Base-by-base conservation (phyloP, 1,139 yeast species). In the Kodamaea fungicola region DNA sequence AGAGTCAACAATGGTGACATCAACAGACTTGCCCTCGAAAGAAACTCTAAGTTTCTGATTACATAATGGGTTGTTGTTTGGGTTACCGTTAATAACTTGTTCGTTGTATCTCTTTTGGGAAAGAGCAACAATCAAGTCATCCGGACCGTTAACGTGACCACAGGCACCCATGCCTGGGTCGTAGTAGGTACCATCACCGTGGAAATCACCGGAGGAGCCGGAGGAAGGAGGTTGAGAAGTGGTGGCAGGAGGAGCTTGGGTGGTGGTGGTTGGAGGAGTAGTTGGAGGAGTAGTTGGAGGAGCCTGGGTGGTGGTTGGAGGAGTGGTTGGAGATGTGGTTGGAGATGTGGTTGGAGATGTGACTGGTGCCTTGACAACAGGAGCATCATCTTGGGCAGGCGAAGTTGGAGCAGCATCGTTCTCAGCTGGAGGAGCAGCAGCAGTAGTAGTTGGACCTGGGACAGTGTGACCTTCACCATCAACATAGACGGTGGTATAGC, bases 131-230 rank as follows among this genome's bases (percentile, higher is more conserved):
- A 80, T 70, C 46, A 57, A 59, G 50, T 80, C 85, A 19, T 65
- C 31, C 47, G 71, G 78, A 22, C 62, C 37, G 61, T 58, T 71
- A 43, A 65, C 59, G 40, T 48, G 42, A 33, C 86, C 86, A 61
- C 86, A 80, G 22, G 86, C 79, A 39, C 85, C 86, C 42, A 78
- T 59, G 16, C 80, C 83, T 22, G 78, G 61, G 34, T 62, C 61
- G 63, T 74, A 80, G 68, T 57, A 80, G 38, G 86, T 80, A 45
- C 82, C 85, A 41, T 78, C 66, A 42, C 86, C 85, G 22, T 64
- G 44, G 56, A 48, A 45, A 16, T 44, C 35, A 7, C 54, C 24
- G 8, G 54, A 32, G 16, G 55, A 19, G 8, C 8, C 12, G 21
- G 54, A 30, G n/a, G 59, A 30, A 4, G 53, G 39, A 9, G 57